phyloP scores from a whole-genome alignment of 768 basidiomycete species.

The Mycena olivaceomarginata region DNA sequence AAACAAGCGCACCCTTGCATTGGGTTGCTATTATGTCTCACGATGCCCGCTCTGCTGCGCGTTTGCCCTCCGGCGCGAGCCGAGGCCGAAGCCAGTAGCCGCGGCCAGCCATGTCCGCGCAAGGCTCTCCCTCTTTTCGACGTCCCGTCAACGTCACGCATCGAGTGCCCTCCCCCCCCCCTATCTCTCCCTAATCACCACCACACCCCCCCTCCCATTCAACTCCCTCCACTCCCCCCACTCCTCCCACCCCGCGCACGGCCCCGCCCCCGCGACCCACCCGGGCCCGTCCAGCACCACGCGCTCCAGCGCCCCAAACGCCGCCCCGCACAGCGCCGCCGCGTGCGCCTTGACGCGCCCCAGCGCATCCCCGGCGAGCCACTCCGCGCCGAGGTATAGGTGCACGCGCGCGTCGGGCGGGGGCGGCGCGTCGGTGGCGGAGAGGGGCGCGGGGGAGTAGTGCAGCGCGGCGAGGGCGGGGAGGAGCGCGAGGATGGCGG shows the following conservation, averaged over 20 bases:
- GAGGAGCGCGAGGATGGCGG: constrained; percentile 1
- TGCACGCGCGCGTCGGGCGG: neutral
- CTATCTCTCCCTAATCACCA: neutral
- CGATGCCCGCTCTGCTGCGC: too few species aligned
- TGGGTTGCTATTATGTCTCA: too few species aligned
- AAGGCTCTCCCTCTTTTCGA: too few species aligned
- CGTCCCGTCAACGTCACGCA: too few species aligned
- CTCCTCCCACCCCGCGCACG: too few species aligned
- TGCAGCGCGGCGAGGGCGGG: constrained; percentile 9
- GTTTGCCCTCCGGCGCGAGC: too few species aligned
- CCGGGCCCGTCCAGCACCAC: constrained; percentile 12
- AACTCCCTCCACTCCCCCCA: neutral
- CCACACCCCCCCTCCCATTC: neutral
- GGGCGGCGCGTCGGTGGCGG: neutral
- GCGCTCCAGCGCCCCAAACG: constrained; percentile 4
- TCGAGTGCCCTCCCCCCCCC: too few species aligned
- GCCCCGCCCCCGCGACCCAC: neutral
- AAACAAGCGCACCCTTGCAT: too few species aligned
- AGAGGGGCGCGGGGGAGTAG: neutral
- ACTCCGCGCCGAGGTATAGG: neutral
- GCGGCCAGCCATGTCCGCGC: too few species aligned
- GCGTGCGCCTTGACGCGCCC: neutral
- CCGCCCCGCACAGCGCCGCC: neutral
- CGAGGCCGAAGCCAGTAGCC: too few species aligned
- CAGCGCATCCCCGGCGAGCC: neutral